Percentiles rank a stretch among this genome's conserved stretches.
Evolutionary conservation across 371 early-diverging fungal genomes (phyloP).

Genomic region (Syncephalis plumigaleata): DNA sequence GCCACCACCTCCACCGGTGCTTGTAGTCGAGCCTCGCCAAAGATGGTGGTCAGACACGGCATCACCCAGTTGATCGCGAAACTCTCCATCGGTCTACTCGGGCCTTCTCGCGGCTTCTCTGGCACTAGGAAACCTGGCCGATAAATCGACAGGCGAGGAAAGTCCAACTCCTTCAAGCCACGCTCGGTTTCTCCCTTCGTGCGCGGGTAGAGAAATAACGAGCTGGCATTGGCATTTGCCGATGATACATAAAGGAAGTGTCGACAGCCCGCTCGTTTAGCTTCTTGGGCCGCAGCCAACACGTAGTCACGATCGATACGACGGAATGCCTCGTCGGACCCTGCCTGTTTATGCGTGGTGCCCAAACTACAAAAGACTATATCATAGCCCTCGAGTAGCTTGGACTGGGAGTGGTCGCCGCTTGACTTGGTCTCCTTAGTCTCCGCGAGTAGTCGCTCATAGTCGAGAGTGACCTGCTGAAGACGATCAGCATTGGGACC

Average conservation of each 20-base stretch:
- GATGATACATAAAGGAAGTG: slow-evolving; percentile 53
- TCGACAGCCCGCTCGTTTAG: slow-evolving; percentile 16
- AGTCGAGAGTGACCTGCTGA: neutral
- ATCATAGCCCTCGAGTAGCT: slow-evolving; percentile 8
- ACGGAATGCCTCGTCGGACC: slow-evolving; percentile 38
- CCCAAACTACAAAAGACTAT: slow-evolving; percentile 48
- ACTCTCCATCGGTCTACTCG: neutral
- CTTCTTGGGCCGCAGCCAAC: slow-evolving; percentile 33
- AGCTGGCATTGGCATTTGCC: slow-evolving; percentile 27
- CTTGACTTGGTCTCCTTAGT: neutral
- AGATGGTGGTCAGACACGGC: no score
- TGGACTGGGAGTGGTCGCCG: neutral
- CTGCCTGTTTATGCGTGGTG: slow-evolving; percentile 46
- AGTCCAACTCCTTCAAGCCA: slow-evolving; percentile 33
- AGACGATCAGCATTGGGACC: slow-evolving; percentile 16
- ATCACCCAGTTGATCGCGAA: no score
- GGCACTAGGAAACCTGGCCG: slow-evolving; percentile 34
- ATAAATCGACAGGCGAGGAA: slow-evolving; percentile 40
- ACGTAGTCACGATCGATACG: slow-evolving; percentile 62
- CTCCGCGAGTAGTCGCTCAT: neutral
- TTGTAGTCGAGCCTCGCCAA: no score
- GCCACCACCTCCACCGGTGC: no score
- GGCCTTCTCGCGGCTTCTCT: slow-evolving; percentile 13
- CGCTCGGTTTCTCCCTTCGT: slow-evolving; percentile 63
- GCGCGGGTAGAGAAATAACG: slow-evolving; percentile 42